phyloP scores from a whole-genome alignment of 805 yeast species.

The Cyberlindnera galapagoensis region DNA sequence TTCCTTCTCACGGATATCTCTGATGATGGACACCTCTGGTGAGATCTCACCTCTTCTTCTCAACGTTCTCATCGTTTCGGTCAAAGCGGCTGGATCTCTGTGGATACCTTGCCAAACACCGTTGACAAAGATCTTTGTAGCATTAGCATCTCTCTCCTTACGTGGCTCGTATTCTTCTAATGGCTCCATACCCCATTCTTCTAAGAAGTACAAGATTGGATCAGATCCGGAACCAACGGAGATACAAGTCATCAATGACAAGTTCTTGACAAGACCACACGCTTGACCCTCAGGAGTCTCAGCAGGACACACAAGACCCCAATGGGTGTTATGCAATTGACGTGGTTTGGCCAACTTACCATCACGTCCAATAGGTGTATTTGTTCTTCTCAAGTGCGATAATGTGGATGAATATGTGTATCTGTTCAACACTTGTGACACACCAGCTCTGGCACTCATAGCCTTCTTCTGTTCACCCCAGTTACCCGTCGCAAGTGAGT shows the following conservation, averaged over 20 bases:
- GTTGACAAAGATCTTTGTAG: slow-evolving; percentile 91
- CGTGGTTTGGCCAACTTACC: slow-evolving; percentile 99
- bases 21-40: slow-evolving; percentile 92
- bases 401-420: slow-evolving; percentile 98
- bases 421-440: slow-evolving; percentile 95
- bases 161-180: slow-evolving; percentile 93
- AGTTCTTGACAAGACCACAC: slow-evolving; percentile 96
- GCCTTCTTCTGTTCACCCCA: slow-evolving; percentile 99
- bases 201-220: slow-evolving; percentile 85
- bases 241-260: slow-evolving; percentile 94
- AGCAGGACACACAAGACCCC: slow-evolving; percentile 99
- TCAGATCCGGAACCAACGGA: slow-evolving; percentile 98
- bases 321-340: slow-evolving; percentile 97
- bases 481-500: slow-evolving; percentile 98
- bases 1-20: slow-evolving; percentile 96
- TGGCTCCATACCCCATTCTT: slow-evolving; percentile 99
- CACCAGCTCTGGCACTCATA: slow-evolving; percentile 98
- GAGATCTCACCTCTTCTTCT: slow-evolving; percentile 94
- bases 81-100: slow-evolving; percentile 89
- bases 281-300: slow-evolving; percentile 99
- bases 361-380: slow-evolving; percentile 98
- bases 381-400: slow-evolving; percentile 97
- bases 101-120: slow-evolving; percentile 99
- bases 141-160: slow-evolving; percentile 84
- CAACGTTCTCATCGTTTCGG: slow-evolving; percentile 82